Evolutionary conservation across 1,284 basidiomycete species (phyloP), one percentile per base, ranked within the genome.

Genomic region (Fistulina hepatica): DNA sequence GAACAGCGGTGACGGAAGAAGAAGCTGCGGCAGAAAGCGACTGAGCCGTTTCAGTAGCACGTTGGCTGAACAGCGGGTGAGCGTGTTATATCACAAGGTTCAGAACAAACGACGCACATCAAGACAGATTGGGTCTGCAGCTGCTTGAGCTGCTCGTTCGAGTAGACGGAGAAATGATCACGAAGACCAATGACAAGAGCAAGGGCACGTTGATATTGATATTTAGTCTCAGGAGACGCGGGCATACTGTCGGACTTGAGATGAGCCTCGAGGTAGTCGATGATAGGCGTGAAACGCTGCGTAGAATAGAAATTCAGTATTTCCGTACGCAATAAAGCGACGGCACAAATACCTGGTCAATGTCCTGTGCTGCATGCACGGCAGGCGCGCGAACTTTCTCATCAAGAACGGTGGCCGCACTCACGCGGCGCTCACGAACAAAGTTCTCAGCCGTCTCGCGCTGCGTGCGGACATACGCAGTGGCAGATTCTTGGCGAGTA

Each of bases 131-230:
- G 82, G n/a, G 64, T 61, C 51, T 77, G 76, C 32, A 84, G 58
- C 44, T 81, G 71, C 46, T 73, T 79, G 52, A 83, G 55, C 50
- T 84, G 81, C 44, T 82, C 77, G 34, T 69, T 64, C 3, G 81
- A 81, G 53, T 78, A 78, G 20, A 63, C 68, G 46, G 68, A 69
- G 34, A 84, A 48, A 47, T 77, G 70, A 48, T 75, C 73, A 43
- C 65, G 68, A 44, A 83, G 61, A 34, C 71, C 69, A 48, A 66
- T 68, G 19, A 80, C 78, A 37, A 86, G 69, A 25, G 65, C 63
- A 43, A 72, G 65, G 32, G 70, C 81, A 33, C 82, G 81, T 52
- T 82, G 79, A 51, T 82, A 82, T 56, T 86, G 83, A 49, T 71
- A 81, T 52, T 79, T 64, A 32, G 64, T 57, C 42, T 71, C 65